These are phyloP conservation scores for Onygena corvina DNA, from an alignment of 2,329 filamentous ascomycete genomes.

Conservation along the genomic window DNA sequence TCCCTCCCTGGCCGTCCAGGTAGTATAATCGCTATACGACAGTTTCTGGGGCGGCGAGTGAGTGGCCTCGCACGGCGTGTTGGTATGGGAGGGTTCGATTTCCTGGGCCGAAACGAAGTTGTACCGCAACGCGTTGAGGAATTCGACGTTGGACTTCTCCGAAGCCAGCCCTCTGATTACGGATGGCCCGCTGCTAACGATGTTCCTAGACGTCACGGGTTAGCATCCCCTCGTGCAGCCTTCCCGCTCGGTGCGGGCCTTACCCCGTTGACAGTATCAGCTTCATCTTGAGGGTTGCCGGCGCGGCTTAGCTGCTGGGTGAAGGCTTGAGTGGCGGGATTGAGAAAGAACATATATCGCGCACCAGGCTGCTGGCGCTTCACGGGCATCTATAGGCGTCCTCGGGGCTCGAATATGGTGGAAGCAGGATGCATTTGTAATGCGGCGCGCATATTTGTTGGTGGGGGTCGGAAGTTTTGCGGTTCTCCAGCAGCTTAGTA, in stretches of 20 bases:
- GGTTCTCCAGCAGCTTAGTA: not conserved
- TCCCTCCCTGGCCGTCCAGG: slow-evolving; percentile 55
- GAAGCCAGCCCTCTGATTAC: slow-evolving; percentile 67
- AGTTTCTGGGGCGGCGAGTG: slow-evolving; percentile 13
- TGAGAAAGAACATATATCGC: not conserved
- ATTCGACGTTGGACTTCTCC: slow-evolving; percentile 82
- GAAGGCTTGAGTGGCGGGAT: not conserved
- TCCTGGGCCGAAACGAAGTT: slow-evolving; percentile 68
- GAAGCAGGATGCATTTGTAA: slow-evolving; percentile 2
- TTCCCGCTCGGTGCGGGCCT: slow-evolving; percentile 4
- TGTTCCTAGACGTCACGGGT: slow-evolving; percentile 46
- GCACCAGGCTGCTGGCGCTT: no score
- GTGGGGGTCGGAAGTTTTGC: not conserved
- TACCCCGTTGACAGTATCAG: slow-evolving; percentile 79
- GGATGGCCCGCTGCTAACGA: slow-evolving; percentile 71
- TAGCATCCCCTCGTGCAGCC: not conserved
- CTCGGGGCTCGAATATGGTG: not conserved
- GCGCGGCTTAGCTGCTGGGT: not conserved
- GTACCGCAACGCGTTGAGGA: slow-evolving; percentile 73
- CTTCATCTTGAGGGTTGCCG: slow-evolving; percentile 50
- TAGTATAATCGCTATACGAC: slow-evolving; percentile 25
- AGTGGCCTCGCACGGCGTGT: slow-evolving; percentile 18
- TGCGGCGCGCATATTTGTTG: not conserved
- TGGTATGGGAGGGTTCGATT: slow-evolving; percentile 33
- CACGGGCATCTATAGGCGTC: no score